Evolutionary conservation across 2,329 filamentous ascomycete species (phyloP).

Genomic region (Scedosporium aurantiacum): DNA sequence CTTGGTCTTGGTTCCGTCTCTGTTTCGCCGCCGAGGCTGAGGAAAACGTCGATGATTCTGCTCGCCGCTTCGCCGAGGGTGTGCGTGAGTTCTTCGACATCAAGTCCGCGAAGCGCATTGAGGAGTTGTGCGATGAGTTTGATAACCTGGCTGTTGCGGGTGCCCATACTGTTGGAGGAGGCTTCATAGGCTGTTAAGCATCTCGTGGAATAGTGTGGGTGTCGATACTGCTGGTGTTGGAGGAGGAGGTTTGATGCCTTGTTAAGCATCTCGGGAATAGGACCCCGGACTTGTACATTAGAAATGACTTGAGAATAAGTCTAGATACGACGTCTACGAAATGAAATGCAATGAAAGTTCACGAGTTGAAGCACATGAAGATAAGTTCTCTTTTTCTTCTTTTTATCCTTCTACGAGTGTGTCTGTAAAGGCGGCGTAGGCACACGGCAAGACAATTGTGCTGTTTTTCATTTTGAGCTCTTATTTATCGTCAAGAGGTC

Average conservation of each 20-base stretch:
- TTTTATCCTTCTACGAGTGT: not conserved
- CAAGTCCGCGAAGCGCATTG: constrained; percentile 53
- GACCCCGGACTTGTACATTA: constrained; percentile 14
- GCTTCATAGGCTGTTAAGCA: constrained; percentile 14
- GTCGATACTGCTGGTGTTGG: constrained; percentile 10
- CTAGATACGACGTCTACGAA: not conserved
- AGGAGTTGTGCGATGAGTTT: constrained; percentile 42
- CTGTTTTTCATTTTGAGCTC: not conserved
- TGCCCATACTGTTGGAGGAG: constrained; percentile 9
- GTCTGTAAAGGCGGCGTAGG: not conserved
- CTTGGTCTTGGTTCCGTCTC: constrained; percentile 63
- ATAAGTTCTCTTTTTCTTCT: not conserved
- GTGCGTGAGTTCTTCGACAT: constrained; percentile 68
- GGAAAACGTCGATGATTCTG: constrained; percentile 52
- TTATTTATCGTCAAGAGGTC: constrained; percentile 4
- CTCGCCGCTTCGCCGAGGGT: constrained; percentile 54
- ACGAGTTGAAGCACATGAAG: not conserved
- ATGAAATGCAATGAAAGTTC: not conserved
- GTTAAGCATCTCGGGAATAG: constrained; percentile 17
- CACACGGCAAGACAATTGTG: not conserved
- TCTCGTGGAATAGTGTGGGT: constrained; percentile 15
- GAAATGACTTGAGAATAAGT: not conserved
- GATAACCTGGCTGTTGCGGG: constrained; percentile 13
- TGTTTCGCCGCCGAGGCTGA: constrained; percentile 81
- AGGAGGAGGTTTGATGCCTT: not conserved